These are phyloP conservation scores for Clathrospora elynae DNA, from an alignment of 2,329 filamentous ascomycete species.

Conservation along the genomic window DNA sequence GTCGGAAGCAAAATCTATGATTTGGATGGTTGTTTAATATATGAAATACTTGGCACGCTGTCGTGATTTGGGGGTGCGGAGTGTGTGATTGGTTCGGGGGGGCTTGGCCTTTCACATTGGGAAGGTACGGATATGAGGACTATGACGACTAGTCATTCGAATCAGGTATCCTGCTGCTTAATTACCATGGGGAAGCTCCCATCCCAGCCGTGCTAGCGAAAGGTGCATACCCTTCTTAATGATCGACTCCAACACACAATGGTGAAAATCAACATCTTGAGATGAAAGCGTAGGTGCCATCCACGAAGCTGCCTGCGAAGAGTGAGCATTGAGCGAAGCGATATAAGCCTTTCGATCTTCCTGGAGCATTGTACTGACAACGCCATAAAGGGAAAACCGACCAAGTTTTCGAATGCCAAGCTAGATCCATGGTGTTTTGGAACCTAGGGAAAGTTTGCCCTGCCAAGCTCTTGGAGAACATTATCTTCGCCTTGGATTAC, in stretches of 20 bases:
- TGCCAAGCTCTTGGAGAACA: slow-evolving; percentile 14
- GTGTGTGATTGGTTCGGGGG: slow-evolving; percentile 26
- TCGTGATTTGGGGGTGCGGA: slow-evolving; percentile 7
- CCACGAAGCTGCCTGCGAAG: no score
- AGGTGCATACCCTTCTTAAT: no score
- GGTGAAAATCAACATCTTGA: no score
- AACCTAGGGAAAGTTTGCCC: slow-evolving; percentile 10
- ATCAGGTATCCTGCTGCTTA: no score
- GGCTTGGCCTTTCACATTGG: slow-evolving; percentile 7
- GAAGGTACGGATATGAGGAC: slow-evolving; percentile 11
- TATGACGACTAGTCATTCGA: slow-evolving; percentile 10
- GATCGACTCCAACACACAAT: no score
- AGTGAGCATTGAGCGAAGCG: no score
- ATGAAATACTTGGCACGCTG: slow-evolving; percentile 29
- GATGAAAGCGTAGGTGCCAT: no score
- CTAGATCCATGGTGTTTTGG: slow-evolving; percentile 12
- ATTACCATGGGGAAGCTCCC: no score
- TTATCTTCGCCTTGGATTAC: slow-evolving; percentile 9
- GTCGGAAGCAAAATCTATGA: slow-evolving; percentile 5
- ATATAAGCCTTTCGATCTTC: no score
- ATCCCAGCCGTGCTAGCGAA: no score
- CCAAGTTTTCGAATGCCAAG: slow-evolving; percentile 13
- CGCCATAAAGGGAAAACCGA: slow-evolving; percentile 12
- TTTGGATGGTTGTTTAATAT: slow-evolving; percentile 39
- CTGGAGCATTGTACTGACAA: no score